Percentiles rank a stretch among this genome's conserved stretches.
phyloP scores from a whole-genome alignment of 345 rosid species.

The Limnanthes douglasii region DNA sequence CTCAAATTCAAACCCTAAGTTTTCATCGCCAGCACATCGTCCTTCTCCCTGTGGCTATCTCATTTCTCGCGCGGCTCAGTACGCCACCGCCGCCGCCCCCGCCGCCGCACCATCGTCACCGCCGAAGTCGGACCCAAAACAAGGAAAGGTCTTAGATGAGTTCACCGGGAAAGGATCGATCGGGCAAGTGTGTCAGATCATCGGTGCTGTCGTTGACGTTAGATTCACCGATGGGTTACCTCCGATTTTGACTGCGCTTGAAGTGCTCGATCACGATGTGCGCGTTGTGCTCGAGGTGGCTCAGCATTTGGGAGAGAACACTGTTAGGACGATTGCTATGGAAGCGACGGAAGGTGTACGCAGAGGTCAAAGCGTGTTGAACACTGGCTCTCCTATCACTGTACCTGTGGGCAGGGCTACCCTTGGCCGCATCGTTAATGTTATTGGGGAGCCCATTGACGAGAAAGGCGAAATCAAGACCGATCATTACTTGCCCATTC shows the following conservation, averaged over 20 bases:
- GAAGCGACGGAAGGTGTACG: slow-evolving; percentile 80
- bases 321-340: slow-evolving; percentile 79
- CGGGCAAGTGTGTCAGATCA: slow-evolving; percentile 72
- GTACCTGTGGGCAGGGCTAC: slow-evolving; percentile 87
- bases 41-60: slow-evolving; percentile 25
- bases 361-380: slow-evolving; percentile 63
- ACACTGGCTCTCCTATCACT: slow-evolving; percentile 79
- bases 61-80: slow-evolving; percentile 38
- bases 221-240: slow-evolving; percentile 69
- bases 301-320: slow-evolving; percentile 63
- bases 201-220: slow-evolving; percentile 85
- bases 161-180: slow-evolving; percentile 61
- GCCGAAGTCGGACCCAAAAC: slow-evolving; percentile 11
- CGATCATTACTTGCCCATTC: slow-evolving; percentile 65
- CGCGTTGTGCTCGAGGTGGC: slow-evolving; percentile 73
- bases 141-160: slow-evolving; percentile 58
- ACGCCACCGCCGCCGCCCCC: slow-evolving; percentile 38
- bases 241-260: slow-evolving; percentile 78
- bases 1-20: slow-evolving; percentile 10
- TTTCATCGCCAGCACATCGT: slow-evolving; percentile 26
- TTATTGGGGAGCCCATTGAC: slow-evolving; percentile 77
- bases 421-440: slow-evolving; percentile 80
- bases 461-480: slow-evolving; percentile 61
- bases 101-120: slow-evolving; percentile 25
- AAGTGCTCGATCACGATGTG: slow-evolving; percentile 39